These are phyloP conservation scores for Taphrina communis DNA, from an alignment of 1,139 yeast genomes.

Conservation along the genomic window DNA sequence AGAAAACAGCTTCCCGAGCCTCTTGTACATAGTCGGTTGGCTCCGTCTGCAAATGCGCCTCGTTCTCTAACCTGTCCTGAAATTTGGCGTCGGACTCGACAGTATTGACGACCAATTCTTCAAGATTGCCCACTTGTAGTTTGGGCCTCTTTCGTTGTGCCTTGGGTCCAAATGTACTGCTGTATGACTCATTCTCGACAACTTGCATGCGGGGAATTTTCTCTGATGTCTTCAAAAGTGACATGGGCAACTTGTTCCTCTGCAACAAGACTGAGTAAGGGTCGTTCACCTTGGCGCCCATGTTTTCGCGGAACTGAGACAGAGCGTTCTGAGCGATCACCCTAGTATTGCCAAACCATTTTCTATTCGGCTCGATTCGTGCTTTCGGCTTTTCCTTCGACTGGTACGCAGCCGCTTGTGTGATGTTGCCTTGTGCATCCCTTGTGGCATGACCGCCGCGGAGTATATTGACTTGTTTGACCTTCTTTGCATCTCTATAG, in stretches of 20 bases:
- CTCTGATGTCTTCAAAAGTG: constrained; percentile 74
- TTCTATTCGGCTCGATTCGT: constrained; percentile 91
- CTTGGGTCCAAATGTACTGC: constrained; percentile 88
- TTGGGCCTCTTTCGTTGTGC: constrained; percentile 88
- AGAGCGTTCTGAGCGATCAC: constrained; percentile 97
- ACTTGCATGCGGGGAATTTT: constrained; percentile 70
- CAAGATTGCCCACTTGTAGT: constrained; percentile 74
- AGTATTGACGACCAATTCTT: constrained; percentile 74
- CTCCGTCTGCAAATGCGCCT: constrained; percentile 48
- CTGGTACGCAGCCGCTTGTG: constrained; percentile 86
- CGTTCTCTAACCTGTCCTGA: constrained; percentile 66
- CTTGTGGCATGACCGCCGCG: constrained; percentile 87
- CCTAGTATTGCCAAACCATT: constrained; percentile 97
- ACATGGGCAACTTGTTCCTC: constrained; percentile 94
- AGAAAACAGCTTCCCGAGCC: constrained; percentile 93
- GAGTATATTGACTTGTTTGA: constrained; percentile 88
- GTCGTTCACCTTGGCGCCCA: constrained; percentile 85
- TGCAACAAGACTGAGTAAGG: constrained; percentile 85
- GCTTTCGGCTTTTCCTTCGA: constrained; percentile 88
- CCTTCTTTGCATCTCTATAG: constrained; percentile 89
- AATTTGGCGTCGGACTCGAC: constrained; percentile 64
- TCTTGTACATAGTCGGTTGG: constrained; percentile 77
- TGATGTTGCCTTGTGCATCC: constrained; percentile 84
- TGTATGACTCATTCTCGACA: constrained; percentile 84
- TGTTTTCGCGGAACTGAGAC: constrained; percentile 89